Conservation (phyloP, 2,329 filamentous ascomycete genomes). For the Calonectria montana region DNA sequence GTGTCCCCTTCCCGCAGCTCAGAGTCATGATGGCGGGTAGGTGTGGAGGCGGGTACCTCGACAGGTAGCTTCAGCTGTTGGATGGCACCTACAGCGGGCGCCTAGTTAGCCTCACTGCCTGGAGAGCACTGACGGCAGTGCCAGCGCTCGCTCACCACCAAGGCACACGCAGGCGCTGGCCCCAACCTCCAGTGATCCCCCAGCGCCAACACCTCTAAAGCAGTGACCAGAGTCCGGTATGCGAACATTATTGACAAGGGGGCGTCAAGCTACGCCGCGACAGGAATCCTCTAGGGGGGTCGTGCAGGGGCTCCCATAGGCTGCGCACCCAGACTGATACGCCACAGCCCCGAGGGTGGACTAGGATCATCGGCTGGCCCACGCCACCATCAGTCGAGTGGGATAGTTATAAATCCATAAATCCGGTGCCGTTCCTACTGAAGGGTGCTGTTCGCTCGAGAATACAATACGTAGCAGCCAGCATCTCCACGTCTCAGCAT, state of each 20-base stretch:
- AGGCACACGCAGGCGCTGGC: background rate
- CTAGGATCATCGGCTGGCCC: slow-evolving; percentile 17
- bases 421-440: slow-evolving; percentile 9
- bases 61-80: slow-evolving; percentile 1
- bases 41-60: slow-evolving; percentile 11
- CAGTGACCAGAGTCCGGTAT: background rate
- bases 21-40: slow-evolving; percentile 27
- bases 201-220: background rate
- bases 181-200: background rate
- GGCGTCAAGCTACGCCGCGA: slow-evolving; percentile 21
- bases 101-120: background rate
- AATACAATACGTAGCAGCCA: background rate
- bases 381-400: slow-evolving; percentile 12
- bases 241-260: slow-evolving; percentile 4
- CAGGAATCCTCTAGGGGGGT: background rate
- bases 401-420: slow-evolving; percentile 23
- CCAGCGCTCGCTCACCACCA: background rate
- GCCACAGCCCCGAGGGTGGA: slow-evolving; percentile 33
- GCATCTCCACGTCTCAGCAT: background rate
- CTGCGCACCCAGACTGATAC: slow-evolving; percentile 20
- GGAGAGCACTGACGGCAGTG: background rate
- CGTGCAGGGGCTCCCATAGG: slow-evolving; percentile 26
- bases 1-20: slow-evolving; percentile 52
- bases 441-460: background rate
- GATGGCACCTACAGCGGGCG: background rate